Conservation (phyloP, 2,329 filamentous ascomycete species). For the Xylariaceae sp. region DNA sequence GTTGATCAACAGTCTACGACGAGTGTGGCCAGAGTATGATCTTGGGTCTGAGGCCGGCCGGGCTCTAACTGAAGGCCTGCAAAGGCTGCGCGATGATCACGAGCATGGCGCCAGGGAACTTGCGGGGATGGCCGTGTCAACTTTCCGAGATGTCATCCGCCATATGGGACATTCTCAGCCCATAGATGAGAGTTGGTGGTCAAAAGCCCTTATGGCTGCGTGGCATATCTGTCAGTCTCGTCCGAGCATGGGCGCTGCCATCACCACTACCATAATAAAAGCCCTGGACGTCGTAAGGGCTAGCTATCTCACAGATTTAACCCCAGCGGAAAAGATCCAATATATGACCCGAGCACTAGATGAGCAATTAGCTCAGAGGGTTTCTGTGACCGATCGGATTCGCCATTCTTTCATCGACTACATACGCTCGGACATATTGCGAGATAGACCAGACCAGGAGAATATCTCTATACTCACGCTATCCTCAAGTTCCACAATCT, state of each 20-base stretch:
- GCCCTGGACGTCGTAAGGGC: slow-evolving; percentile 51
- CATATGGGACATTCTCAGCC: slow-evolving; percentile 39
- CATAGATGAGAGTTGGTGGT: slow-evolving; percentile 58
- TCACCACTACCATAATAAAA: slow-evolving; percentile 57
- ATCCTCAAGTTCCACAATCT: slow-evolving; percentile 69
- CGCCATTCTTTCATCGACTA: slow-evolving; percentile 45
- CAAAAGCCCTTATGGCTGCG: slow-evolving; percentile 58
- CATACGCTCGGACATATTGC: slow-evolving; percentile 36
- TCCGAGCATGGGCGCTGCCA: slow-evolving; percentile 70
- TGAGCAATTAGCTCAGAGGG: slow-evolving; percentile 32
- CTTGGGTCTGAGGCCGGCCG: slow-evolving; percentile 53
- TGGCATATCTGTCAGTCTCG: slow-evolving; percentile 71
- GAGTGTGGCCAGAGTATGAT: slow-evolving; percentile 65
- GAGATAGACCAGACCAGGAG: slow-evolving; percentile 8
- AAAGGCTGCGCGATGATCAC: slow-evolving; percentile 60
- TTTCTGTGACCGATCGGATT: slow-evolving; percentile 39
- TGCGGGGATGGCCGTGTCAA: slow-evolving; percentile 58
- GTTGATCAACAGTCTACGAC: slow-evolving; percentile 61
- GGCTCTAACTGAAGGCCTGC: slow-evolving; percentile 54
- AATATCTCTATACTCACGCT: slow-evolving; percentile 62
- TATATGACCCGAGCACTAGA: slow-evolving; percentile 34
- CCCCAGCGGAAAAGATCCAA: slow-evolving; percentile 35
- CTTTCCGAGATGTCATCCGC: slow-evolving; percentile 55
- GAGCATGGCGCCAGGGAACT: slow-evolving; percentile 66
- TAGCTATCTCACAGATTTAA: slow-evolving; percentile 29